phyloP scores from a whole-genome alignment of 2,329 filamentous ascomycete species.

The Neurospora sp. region DNA sequence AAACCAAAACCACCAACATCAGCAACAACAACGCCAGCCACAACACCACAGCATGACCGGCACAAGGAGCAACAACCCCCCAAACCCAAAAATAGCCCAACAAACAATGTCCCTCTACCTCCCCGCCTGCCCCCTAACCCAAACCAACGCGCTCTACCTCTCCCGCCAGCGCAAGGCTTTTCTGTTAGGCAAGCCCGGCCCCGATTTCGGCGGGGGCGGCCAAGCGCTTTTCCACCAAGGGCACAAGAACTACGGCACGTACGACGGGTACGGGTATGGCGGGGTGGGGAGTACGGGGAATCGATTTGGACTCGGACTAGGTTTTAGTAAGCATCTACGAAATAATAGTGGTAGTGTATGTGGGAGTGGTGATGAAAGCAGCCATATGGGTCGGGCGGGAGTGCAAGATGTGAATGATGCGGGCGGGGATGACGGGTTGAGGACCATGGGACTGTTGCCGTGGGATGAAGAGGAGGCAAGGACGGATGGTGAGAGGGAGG shows the following conservation, averaged over 20 bases:
- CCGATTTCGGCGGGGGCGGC: constrained; percentile 27
- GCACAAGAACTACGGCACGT: neutral
- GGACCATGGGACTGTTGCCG: constrained; percentile 31
- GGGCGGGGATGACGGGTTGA: constrained; percentile 29
- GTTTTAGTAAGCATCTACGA: neutral
- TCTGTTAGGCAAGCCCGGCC: constrained; percentile 29
- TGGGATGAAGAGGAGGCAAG: constrained; percentile 29
- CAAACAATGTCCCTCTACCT: constrained; percentile 26
- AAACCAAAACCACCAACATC: neutral
- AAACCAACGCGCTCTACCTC: constrained; percentile 32
- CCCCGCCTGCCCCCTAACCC: constrained; percentile 31
- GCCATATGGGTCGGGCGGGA: constrained; percentile 25
- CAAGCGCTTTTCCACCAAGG: neutral
- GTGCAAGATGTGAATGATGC: constrained; percentile 29
- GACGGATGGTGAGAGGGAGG: constrained; percentile 22
- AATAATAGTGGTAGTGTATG: neutral
- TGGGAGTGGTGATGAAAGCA: constrained; percentile 19
- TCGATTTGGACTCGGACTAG: no score
- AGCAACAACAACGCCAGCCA: neutral
- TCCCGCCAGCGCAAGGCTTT: constrained; percentile 32
- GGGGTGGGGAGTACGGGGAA: neutral
- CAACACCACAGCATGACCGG: constrained; percentile 11
- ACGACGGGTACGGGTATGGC: neutral
- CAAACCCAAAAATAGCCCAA: constrained; percentile 12
- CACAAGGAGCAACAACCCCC: neutral